Conservation (phyloP, 2,329 filamentous ascomycete species). For the Penicillium thymicola region DNA sequence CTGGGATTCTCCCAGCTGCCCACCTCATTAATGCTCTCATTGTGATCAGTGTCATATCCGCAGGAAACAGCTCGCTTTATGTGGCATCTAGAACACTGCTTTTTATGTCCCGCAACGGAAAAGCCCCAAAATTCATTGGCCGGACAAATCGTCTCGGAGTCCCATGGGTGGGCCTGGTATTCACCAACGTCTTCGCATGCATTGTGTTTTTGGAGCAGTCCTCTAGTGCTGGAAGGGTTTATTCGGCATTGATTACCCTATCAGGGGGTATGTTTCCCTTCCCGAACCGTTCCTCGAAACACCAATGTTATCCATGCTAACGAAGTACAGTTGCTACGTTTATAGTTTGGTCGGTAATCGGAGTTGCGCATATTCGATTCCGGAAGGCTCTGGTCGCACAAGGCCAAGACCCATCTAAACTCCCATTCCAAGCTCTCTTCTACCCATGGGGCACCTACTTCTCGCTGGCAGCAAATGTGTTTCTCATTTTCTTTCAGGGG, state of each 20-base stretch:
- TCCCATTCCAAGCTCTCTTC: constrained; percentile 49
- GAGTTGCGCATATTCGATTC: constrained; percentile 44
- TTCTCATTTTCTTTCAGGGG: constrained; percentile 52
- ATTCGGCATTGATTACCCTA: constrained; percentile 33
- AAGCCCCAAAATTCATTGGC: constrained; percentile 67
- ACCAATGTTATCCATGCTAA: neutral
- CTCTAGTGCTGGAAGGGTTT: constrained; percentile 30
- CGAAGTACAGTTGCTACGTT: constrained; percentile 35
- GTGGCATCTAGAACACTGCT: constrained; percentile 71
- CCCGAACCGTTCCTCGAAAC: neutral
- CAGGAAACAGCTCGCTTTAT: constrained; percentile 73
- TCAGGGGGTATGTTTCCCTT: constrained; percentile 28
- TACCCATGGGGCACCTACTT: constrained; percentile 53
- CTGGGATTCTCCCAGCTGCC: constrained; percentile 69
- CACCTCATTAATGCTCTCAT: constrained; percentile 78
- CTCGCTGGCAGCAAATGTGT: constrained; percentile 47
- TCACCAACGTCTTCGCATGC: constrained; percentile 66
- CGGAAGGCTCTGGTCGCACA: constrained; percentile 38
- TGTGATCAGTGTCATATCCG: constrained; percentile 67
- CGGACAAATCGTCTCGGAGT: constrained; percentile 64
- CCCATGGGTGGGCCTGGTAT: constrained; percentile 58
- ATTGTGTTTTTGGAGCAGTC: constrained; percentile 34
- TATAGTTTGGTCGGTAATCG: constrained; percentile 42
- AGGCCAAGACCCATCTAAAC: constrained; percentile 35
- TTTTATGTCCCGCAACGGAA: constrained; percentile 70